phyloP scores from a whole-genome alignment of 306 rosid genomes.

The Pterocarpus santalinus region DNA sequence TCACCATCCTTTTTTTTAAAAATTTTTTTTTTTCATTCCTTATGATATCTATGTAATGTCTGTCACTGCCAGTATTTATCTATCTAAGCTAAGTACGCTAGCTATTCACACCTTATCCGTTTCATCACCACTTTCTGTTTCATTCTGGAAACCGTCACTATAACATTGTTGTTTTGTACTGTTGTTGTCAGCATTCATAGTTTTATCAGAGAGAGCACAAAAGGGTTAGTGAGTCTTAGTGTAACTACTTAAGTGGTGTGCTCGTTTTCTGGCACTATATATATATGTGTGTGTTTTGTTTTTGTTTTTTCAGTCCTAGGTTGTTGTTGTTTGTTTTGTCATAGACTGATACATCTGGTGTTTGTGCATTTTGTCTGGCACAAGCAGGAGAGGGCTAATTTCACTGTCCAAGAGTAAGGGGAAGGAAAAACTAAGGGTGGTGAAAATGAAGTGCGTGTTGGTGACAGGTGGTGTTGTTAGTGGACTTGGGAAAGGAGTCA shows the following conservation, averaged over 20 bases:
- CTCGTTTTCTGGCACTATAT: slow-evolving; percentile 20
- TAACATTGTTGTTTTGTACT: slow-evolving; percentile 51
- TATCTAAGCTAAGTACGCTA: slow-evolving; percentile 1
- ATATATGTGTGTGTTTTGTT: neutral
- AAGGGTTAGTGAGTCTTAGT: slow-evolving; percentile 52
- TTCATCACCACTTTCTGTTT: slow-evolving; percentile 37
- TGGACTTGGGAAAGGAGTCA: slow-evolving; percentile 95
- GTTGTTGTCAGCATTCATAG: slow-evolving; percentile 60
- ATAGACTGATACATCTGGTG: slow-evolving; percentile 47
- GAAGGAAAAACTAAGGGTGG: neutral
- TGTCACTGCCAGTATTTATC: slow-evolving; percentile 37
- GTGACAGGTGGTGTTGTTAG: slow-evolving; percentile 97
- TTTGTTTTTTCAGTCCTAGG: slow-evolving; percentile 28
- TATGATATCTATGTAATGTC: slow-evolving; percentile 59
- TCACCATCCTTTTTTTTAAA: neutral
- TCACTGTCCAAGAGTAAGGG: slow-evolving; percentile 6
- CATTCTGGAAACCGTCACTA: slow-evolving; percentile 41
- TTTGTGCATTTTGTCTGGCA: slow-evolving; percentile 55
- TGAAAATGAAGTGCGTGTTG: slow-evolving; percentile 82
- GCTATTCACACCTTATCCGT: slow-evolving; percentile 50
- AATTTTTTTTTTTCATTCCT: neutral
- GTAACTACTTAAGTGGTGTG: slow-evolving; percentile 33
- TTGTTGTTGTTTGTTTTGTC: slow-evolving; percentile 30
- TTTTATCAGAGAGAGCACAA: slow-evolving; percentile 58
- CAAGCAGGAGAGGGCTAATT: slow-evolving; percentile 49